phyloP scores from a whole-genome alignment of 2,329 filamentous ascomycete species.

The Didymella sp. region DNA sequence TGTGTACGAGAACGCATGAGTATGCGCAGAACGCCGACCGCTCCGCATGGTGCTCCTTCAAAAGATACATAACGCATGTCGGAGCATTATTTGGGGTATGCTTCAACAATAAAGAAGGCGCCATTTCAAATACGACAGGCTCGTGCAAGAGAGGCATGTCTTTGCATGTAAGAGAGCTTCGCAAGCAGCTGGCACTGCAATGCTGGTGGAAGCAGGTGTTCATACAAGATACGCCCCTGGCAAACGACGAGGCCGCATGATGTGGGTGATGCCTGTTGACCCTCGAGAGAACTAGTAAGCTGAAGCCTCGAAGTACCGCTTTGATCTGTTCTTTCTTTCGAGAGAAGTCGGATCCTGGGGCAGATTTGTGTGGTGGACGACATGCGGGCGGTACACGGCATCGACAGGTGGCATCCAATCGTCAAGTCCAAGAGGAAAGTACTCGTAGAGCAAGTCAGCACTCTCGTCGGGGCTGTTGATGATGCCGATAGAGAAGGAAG shows the following conservation, averaged over 20 bases:
- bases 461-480: slow-evolving; percentile 74
- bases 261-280: neutral
- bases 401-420: slow-evolving; percentile 94
- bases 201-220: neutral
- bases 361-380: slow-evolving; percentile 82
- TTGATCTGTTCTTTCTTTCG: slow-evolving; percentile 53
- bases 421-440: slow-evolving; percentile 88
- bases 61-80: neutral
- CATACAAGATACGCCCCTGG: neutral
- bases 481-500: slow-evolving; percentile 56
- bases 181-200: neutral
- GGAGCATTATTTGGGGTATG: neutral
- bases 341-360: slow-evolving; percentile 57
- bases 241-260: too few relatives aligned
- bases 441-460: slow-evolving; percentile 88
- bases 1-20: neutral
- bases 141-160: neutral
- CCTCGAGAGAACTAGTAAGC: neutral
- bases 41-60: neutral
- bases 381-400: slow-evolving; percentile 88
- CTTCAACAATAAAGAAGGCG: neutral
- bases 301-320: slow-evolving; percentile 58
- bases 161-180: neutral
- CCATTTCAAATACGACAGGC: neutral
- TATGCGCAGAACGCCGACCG: neutral